Conservation (phyloP, 106 monocot genomes). For the Phalaenopsis equestris region DNA sequence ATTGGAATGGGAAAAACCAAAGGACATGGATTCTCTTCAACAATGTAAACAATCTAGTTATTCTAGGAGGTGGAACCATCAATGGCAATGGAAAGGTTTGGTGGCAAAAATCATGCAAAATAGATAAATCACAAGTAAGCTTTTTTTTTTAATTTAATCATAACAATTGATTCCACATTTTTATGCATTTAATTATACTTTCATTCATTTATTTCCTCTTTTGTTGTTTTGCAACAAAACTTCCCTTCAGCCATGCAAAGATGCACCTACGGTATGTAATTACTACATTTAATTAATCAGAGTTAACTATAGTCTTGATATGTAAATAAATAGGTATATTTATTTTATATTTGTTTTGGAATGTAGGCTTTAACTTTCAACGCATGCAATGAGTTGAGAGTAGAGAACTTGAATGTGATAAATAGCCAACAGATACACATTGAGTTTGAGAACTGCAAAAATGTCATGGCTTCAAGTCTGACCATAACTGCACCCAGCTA, state of each 20-base stretch:
- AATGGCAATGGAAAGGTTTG: conserved; percentile 61
- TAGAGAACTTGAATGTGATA: conserved; percentile 38
- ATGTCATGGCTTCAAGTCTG: conserved; percentile 29
- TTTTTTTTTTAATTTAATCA: too few relatives aligned
- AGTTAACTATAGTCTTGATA: background rate
- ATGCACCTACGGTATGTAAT: conserved; percentile 62
- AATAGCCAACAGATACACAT: conserved; percentile 83
- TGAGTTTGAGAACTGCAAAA: conserved; percentile 26
- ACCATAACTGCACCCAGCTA: conserved; percentile 29
- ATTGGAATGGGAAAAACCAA: conserved; percentile 31
- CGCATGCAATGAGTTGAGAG: conserved; percentile 32
- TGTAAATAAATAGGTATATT: background rate
- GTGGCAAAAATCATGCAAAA: conserved; percentile 82
- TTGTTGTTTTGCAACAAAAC: background rate
- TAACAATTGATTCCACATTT: too few relatives aligned
- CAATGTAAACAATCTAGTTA: conserved; percentile 22
- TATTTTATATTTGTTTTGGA: too few relatives aligned
- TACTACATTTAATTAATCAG: background rate
- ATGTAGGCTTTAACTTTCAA: conserved; percentile 52
- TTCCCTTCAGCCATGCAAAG: conserved; percentile 50
- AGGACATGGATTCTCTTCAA: conserved; percentile 52
- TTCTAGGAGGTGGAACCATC: conserved; percentile 63
- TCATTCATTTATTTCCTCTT: background rate
- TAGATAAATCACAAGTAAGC: conserved; percentile 31
- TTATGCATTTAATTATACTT: too few relatives aligned